Evolutionary conservation across 2,329 filamentous ascomycete species (phyloP), one percentile per base, ranked within the genome.

Genomic region (Cytospora leucostoma): DNA sequence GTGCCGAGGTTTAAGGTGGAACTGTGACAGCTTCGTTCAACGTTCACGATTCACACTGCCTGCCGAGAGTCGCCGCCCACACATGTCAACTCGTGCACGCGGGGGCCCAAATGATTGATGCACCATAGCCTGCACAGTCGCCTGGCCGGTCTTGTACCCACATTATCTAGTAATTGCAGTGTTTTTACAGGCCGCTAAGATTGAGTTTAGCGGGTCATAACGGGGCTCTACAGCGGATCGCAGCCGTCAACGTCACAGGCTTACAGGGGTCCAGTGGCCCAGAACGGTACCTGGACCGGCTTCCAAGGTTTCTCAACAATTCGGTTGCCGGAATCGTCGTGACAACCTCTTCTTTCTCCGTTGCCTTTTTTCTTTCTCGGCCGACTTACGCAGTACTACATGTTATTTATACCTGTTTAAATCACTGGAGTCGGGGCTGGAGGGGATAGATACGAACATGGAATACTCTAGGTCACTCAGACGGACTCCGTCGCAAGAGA

Each of bases 401-500:
- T 47, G 44, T 19, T 19, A 1, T 21, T 4, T 12, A 47, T 21
- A 47, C n/a, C 8, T 21, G 1, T 10, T 17, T 12, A 10, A 19
- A 47, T 21, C 19, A n/a, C 21, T 47, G 44, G 44, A 19, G 44
- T 47, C 17, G 44, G 44, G 44, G 44, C 44, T 47, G 44, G 44
- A 37, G 52, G 52, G 61, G 4, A 59, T 33, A 57, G 10, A 55
- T 69, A n/a, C 32, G 44, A 51, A 7, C 60, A 77, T 76, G 72
- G 74, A n/a, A 47, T n/a, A 77, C 61, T 65, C 71, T 38, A 70
- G 71, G 62, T 73, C 75, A 33, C 73, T 80, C 37, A 70, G 72
- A 61, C 73, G 69, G 59, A 77, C 73, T 59, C 79, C 76, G 65
- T 84, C 82, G 51, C 76, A 79, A 65, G 81, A 82, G 70, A 86